Evolutionary conservation across 2,329 filamentous ascomycete species (phyloP).

Genomic region (Aspergillus carbonarius): DNA sequence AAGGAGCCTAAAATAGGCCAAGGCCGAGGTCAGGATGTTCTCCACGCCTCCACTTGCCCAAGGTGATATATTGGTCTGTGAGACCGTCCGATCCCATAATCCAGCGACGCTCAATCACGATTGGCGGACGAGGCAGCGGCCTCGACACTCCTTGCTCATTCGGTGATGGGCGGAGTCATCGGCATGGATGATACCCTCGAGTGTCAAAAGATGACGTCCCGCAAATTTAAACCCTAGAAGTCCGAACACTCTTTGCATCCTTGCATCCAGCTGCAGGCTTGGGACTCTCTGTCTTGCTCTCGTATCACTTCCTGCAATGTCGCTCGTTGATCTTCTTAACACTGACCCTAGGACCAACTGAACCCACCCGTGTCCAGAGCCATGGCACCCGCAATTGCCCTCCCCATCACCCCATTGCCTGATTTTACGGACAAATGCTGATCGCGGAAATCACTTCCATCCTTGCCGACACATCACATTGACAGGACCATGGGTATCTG

Average conservation of each 20-base stretch:
- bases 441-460: not conserved
- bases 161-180: not conserved
- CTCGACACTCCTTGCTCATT: not conserved
- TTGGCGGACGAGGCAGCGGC: not conserved
- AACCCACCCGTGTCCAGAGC: not conserved
- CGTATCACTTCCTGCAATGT: not conserved
- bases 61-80: constrained; percentile 14
- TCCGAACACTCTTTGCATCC: not conserved
- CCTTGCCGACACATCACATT: not conserved
- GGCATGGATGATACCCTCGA: not conserved
- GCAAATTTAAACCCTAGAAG: not conserved
- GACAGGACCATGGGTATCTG: not conserved
- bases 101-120: not conserved
- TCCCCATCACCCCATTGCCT: not conserved
- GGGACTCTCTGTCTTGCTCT: not conserved
- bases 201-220: not conserved
- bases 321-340: not conserved
- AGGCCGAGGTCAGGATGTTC: constrained; percentile 12
- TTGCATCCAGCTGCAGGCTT: not conserved
- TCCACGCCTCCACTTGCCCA: constrained; percentile 22
- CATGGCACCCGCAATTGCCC: too few relatives aligned
- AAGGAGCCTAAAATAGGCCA: constrained; percentile 2
- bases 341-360: not conserved
- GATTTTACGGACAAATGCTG: not conserved
- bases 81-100: constrained; percentile 8